phyloP scores from a whole-genome alignment of 78 protist species.

The Dictyostelium discoideum region DNA sequence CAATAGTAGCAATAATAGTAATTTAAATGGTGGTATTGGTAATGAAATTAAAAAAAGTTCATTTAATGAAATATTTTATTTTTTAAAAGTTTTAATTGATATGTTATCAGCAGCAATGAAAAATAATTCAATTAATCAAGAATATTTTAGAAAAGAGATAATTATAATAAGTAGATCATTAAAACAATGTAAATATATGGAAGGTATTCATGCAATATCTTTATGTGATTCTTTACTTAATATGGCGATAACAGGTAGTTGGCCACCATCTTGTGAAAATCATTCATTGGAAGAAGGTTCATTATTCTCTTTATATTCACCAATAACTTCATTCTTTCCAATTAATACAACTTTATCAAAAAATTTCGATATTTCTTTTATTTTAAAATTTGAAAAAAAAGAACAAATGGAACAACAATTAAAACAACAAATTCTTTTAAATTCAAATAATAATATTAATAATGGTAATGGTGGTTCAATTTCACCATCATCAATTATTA shows the following conservation, averaged over 20 bases:
- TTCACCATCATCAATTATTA: not conserved
- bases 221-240: conserved; percentile 66
- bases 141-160: conserved; percentile 44
- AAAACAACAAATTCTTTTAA: not conserved
- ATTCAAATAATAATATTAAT: too few species aligned
- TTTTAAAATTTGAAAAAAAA: not conserved
- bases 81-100: conserved; percentile 67
- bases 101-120: conserved; percentile 76
- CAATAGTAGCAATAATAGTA: not conserved
- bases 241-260: conserved; percentile 67
- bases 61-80: conserved; percentile 65
- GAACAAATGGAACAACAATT: not conserved
- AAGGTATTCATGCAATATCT: conserved; percentile 49
- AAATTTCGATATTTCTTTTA: conserved; percentile 10
- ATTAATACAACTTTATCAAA: not conserved
- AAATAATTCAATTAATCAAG: conserved; percentile 54
- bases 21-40: not conserved
- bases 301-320: conserved; percentile 47
- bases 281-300: conserved; percentile 82
- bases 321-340: conserved; percentile 65
- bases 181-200: conserved; percentile 60
- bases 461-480: not conserved
- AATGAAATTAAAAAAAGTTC: not conserved
- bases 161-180: conserved; percentile 44
- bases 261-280: conserved; percentile 83